Base-by-base conservation (phyloP, 805 yeast species). In the Teunomyces funiuensis region DNA sequence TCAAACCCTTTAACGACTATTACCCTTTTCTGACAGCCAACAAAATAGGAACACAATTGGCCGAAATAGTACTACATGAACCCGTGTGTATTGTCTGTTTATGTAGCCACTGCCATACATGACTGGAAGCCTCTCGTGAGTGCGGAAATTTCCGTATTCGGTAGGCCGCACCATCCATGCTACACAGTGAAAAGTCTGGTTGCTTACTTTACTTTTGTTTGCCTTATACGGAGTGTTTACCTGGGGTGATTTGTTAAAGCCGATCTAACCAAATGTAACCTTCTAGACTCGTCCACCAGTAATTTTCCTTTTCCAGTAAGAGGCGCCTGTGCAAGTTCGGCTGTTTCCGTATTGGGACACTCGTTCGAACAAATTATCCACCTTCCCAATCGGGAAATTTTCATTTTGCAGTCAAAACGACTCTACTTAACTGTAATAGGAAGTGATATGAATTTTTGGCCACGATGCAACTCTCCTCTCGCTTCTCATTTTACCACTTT, bases 321-420 rank as follows among this genome's bases (percentile, higher is more conserved):
- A 4, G 14, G 10, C 11, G 13, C 9, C 34, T 4, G 17, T 15
- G 19, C 17, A 14, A 13, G 3, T 17, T 5, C 19, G 9, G 8
- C 25, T 10, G 23, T 31, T 31, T 31, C 34, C 34, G 18, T 11
- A n/a, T 31, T 31, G 25, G 34, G 34, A 31, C 25, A 10, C 10
- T n/a, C 11, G 19, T 16, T 17, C 9, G 13, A 18, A 19, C 18
- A 17, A 18, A 11, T 18, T 3, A 3, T 11, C 34, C 23, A 18
- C 34, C 34, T 31, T 31, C 34, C 34, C 13, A 31, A 31, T 31
- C 25, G 19, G 34, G 34, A 31, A 31, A 31, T 31, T 31, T 31
- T 10, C 34, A 31, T 19, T 19, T 31, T 31, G 34, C 34, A 31
- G 15, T 17, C 34, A 9, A 31, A 18, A 18, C 5, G 13, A n/a